A percentile compares a stretch with the other conserved stretches of the same genome.
Evolutionary conservation across 2,329 filamentous ascomycete genomes (phyloP).

Genomic region (Aspergillus ruber): DNA sequence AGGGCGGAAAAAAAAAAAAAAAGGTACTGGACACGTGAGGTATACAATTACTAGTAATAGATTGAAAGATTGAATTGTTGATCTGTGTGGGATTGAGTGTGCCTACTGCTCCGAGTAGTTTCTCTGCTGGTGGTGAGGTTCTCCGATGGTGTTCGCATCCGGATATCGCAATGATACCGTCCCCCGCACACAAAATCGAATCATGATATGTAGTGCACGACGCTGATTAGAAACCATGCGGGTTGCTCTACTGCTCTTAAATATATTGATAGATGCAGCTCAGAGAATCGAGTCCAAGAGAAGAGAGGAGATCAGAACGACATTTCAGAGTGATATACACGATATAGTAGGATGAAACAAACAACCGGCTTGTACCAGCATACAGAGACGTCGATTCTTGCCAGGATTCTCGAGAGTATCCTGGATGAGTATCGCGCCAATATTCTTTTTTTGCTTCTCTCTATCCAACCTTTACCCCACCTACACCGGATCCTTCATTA

Average conservation of each 20-base stretch:
- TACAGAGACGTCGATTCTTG: constrained; percentile 26
- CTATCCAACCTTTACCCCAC: constrained; percentile 24
- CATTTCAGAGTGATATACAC: constrained; percentile 39
- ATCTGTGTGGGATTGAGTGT: background rate
- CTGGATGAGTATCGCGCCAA: constrained; percentile 21
- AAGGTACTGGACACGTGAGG: background rate
- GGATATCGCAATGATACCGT: background rate
- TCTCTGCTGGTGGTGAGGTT: background rate
- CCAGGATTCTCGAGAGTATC: constrained; percentile 21
- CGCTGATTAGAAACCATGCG: too few relatives aligned
- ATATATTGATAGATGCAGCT: background rate
- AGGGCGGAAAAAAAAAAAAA: background rate
- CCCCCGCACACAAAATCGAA: too few relatives aligned
- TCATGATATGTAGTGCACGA: too few relatives aligned
- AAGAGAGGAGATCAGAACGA: constrained; percentile 19
- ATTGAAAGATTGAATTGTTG: background rate
- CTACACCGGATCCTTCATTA: constrained; percentile 17
- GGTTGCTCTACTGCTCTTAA: background rate
- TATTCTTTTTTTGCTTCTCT: constrained; percentile 20
- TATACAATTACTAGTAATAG: too few relatives aligned
- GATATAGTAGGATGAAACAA: constrained; percentile 29
- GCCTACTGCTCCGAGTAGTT: background rate
- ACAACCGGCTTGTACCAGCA: constrained; percentile 32
- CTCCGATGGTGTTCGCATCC: background rate
- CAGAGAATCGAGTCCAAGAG: background rate